Percentiles rank a stretch among this genome's conserved stretches.
Evolutionary conservation across 139 green algal species (phyloP).

Genomic region (Tetradesmus obliquus): DNA sequence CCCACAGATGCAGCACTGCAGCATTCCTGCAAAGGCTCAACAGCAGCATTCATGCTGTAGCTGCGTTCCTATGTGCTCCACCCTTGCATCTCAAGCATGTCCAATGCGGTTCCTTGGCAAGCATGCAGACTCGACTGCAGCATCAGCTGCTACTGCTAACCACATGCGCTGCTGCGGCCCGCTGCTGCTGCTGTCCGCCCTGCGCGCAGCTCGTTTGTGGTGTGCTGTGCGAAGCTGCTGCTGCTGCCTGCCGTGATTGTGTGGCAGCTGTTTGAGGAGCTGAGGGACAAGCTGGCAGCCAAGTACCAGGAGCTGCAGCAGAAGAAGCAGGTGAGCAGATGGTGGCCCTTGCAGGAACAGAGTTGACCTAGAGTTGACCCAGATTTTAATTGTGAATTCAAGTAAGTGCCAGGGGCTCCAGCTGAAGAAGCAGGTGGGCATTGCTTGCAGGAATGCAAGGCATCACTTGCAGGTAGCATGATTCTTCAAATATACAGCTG

Average conservation of each 20-base stretch:
- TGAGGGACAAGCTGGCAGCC: slow-evolving; percentile 36
- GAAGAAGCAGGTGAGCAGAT: neutral
- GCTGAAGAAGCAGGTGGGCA: neutral
- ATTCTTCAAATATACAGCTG: too few relatives aligned
- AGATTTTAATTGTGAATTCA: too few relatives aligned
- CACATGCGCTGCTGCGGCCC: neutral
- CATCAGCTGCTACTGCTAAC: neutral
- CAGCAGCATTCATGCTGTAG: neutral
- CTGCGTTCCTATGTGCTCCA: neutral
- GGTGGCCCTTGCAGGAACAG: too few relatives aligned
- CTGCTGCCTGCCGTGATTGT: slow-evolving; percentile 42
- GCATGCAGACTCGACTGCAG: neutral
- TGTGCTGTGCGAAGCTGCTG: slow-evolving; percentile 45
- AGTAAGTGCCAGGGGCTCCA: too few relatives aligned
- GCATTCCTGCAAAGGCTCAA: neutral
- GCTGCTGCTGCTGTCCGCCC: neutral
- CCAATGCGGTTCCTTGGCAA: neutral
- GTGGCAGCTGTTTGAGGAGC: slow-evolving; percentile 45
- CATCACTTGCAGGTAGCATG: too few relatives aligned
- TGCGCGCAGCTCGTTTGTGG: slow-evolving; percentile 20
- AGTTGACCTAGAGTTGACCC: too few relatives aligned
- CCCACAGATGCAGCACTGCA: neutral
- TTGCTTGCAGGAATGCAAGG: too few relatives aligned
- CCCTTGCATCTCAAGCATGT: neutral
- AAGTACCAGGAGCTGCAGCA: slow-evolving; percentile 46